Conservation (phyloP, 2,329 filamentous ascomycete genomes). For the Fusarium coffeatum region DNA sequence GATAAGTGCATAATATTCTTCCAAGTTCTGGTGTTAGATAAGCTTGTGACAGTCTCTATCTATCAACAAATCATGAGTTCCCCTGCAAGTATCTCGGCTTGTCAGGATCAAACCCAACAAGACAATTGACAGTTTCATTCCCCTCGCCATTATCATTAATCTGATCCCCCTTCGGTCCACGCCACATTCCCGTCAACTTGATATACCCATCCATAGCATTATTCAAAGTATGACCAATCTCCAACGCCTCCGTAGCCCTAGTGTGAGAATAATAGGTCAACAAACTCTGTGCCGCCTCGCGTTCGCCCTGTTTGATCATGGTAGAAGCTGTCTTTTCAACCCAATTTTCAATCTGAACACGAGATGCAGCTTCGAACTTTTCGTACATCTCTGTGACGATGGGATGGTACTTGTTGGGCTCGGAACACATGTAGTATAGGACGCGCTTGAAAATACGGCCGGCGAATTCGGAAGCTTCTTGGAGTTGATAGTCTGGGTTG, state of each 20-base stretch:
- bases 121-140: slow-evolving; percentile 41
- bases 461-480: slow-evolving; percentile 40
- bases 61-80: not conserved
- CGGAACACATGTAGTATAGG: slow-evolving; percentile 42
- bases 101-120: slow-evolving; percentile 41
- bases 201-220: slow-evolving; percentile 42
- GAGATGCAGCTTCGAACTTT: slow-evolving; percentile 33
- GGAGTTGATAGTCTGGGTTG: slow-evolving; percentile 41
- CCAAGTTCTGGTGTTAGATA: too few relatives aligned
- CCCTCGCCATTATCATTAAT: slow-evolving; percentile 43
- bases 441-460: slow-evolving; percentile 40
- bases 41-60: too few relatives aligned
- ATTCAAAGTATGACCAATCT: slow-evolving; percentile 32
- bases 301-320: slow-evolving; percentile 32
- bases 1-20: too few relatives aligned
- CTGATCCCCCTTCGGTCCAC: slow-evolving; percentile 31
- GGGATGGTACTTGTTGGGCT: slow-evolving; percentile 34
- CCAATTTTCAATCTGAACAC: slow-evolving; percentile 27
- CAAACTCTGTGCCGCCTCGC: slow-evolving; percentile 27
- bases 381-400: slow-evolving; percentile 27
- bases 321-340: slow-evolving; percentile 37
- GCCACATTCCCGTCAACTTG: slow-evolving; percentile 39
- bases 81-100: slow-evolving; percentile 29
- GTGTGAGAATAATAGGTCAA: slow-evolving; percentile 43
- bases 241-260: slow-evolving; percentile 30